Evolutionary conservation across 2,329 filamentous ascomycete species (phyloP), one percentile per base, ranked within the genome.

Genomic region (Coniochaeta pulveracea): DNA sequence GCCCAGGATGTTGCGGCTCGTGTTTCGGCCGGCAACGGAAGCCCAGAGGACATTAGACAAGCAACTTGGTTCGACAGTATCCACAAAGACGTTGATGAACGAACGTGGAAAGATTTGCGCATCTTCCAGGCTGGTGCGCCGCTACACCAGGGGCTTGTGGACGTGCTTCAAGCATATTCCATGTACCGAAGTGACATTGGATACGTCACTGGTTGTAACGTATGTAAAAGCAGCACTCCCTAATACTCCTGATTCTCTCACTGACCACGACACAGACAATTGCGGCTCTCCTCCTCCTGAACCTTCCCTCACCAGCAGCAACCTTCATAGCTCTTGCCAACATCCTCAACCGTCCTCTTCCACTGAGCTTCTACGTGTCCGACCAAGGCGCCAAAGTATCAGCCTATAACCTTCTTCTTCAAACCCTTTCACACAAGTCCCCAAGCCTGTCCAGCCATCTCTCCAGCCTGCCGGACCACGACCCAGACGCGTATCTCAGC

Each of bases 151-250:
- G 65, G 69, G 23, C 60, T 91, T 19, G 61, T 80, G 12, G 76
- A 89, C 48, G 73, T 91, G 8, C 63, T 89, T 39, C 76, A 76
- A 46, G 85, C 84, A 6, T 89, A 89, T 54, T 68, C 77, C 35
- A 81, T 85, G 72, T 91, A 91, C 55, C 71, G 84, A 39, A 80
- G 76, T 43, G 84, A 91, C 49, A 80, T 89, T 47, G 81, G 83
- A 40, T 86, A 85, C 47, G 69, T 84, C 37, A 66, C 69, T 40
- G 81, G 82, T 34, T 82, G 79, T 43, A 82, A 85, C 49, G 77
- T 84, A 55, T 65, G 79, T 66, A 24, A n/a, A 9, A n/a, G n/a
- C n/a, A 25, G 19, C 19, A 4, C 22, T 17, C 28, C 28, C 19
- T 18, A n/a, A 19, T 18, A 34, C 10, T n/a, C 33, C 26, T 14